Conservation (phyloP, 768 basidiomycete genomes). For the Steccherinum ochraceum region DNA sequence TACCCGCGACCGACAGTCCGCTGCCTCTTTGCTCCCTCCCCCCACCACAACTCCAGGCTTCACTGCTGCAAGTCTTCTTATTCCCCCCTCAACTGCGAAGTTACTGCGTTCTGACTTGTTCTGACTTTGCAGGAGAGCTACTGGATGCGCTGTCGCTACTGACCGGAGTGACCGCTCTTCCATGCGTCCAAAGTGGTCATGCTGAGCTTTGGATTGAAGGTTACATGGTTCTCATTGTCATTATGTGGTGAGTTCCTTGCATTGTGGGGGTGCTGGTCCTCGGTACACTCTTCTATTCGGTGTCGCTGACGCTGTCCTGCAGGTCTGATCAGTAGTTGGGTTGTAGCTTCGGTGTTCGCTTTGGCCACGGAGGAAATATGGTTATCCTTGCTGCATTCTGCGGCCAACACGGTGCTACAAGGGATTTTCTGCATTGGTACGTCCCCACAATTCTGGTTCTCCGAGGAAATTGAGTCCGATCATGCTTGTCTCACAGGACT, state of each 20-base stretch:
- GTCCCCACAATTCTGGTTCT: too few relatives aligned
- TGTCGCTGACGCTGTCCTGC: constrained; percentile 1
- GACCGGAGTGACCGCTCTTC: background rate
- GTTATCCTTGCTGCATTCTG: constrained; percentile 41
- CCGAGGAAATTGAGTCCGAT: too few relatives aligned
- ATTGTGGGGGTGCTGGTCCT: too few relatives aligned
- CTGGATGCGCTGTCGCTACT: background rate
- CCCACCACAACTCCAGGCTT: background rate
- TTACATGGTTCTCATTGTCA: constrained; percentile 54
- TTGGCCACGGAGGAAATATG: constrained; percentile 38
- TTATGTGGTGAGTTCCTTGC: too few relatives aligned
- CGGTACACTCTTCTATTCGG: constrained; percentile 28
- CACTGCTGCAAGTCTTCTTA: background rate
- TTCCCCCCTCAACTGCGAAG: background rate
- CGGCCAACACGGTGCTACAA: constrained; percentile 47
- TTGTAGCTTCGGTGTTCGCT: constrained; percentile 40
- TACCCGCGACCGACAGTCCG: too few relatives aligned
- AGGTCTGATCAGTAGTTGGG: constrained; percentile 50
- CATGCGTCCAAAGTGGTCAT: constrained; percentile 24
- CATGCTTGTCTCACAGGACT: too few relatives aligned
- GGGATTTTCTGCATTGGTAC: constrained; percentile 55
- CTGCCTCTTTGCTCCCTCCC: background rate
- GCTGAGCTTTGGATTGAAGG: constrained; percentile 51
- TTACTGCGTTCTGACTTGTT: background rate
- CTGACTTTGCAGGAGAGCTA: background rate